Conservation (phyloP, 257 asterid species). For the Ballota nigra region DNA sequence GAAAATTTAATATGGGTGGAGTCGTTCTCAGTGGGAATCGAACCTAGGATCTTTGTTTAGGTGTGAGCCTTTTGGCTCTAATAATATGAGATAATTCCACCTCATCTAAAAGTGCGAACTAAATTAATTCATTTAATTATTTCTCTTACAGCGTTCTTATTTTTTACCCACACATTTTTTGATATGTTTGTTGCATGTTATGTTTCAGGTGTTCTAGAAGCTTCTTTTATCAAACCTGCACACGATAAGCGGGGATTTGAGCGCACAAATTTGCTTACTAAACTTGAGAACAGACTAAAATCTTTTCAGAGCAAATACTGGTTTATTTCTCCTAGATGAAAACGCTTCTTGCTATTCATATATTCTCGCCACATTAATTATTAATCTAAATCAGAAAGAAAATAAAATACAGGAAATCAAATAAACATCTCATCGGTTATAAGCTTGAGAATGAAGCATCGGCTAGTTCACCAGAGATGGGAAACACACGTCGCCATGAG, state of each 20-base stretch:
- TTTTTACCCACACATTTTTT: too few relatives aligned
- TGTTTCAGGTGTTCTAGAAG: constrained; percentile 55
- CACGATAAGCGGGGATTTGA: constrained; percentile 76
- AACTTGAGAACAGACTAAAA: constrained; percentile 47
- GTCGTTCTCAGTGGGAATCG: too few relatives aligned
- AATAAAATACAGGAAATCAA: constrained; percentile 33
- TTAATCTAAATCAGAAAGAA: not conserved
- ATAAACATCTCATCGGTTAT: constrained; percentile 61
- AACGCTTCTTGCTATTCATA: too few relatives aligned
- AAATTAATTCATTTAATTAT: too few relatives aligned
- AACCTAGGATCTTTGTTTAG: too few relatives aligned
- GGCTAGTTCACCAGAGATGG: too few relatives aligned
- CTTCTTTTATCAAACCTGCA: constrained; percentile 75
- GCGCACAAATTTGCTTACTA: constrained; percentile 47
- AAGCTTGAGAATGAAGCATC: constrained; percentile 24
- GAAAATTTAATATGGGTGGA: too few relatives aligned
- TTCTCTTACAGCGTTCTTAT: too few relatives aligned
- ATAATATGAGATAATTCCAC: too few relatives aligned
- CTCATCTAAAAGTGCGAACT: too few relatives aligned
- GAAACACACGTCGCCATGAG: not conserved
- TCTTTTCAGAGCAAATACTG: constrained; percentile 52
- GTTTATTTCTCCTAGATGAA: constrained; percentile 33
- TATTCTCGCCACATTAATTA: too few relatives aligned
- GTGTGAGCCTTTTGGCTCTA: too few relatives aligned
- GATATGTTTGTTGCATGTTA: not conserved